Percentiles rank a stretch among this genome's conserved stretches.
Conservation (phyloP, 2,329 filamentous ascomycete genomes). For the Calonectria crousiana region DNA sequence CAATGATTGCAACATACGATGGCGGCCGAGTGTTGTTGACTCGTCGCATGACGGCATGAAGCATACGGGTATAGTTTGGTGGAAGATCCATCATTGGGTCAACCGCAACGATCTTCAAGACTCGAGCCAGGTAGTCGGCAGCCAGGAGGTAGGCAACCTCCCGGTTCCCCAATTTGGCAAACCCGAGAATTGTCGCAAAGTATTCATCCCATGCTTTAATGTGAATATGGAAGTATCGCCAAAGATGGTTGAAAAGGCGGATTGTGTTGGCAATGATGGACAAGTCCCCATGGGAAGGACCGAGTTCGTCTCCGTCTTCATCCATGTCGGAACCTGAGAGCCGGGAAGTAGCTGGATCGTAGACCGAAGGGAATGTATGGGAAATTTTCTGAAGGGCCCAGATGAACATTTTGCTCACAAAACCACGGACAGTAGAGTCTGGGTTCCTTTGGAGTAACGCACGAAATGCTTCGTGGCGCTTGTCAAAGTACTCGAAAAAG, state of each 20-base stretch:
- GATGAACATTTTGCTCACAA: slow-evolving; percentile 64
- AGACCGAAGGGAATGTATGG: slow-evolving; percentile 58
- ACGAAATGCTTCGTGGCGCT: slow-evolving; percentile 68
- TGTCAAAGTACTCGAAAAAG: slow-evolving; percentile 71
- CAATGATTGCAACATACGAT: slow-evolving; percentile 66
- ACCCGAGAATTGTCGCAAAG: slow-evolving; percentile 77
- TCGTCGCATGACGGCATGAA: slow-evolving; percentile 64
- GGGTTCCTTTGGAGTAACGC: slow-evolving; percentile 74
- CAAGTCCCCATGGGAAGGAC: not conserved
- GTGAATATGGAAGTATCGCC: slow-evolving; percentile 71
- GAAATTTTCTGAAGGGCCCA: slow-evolving; percentile 66
- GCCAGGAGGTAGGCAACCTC: slow-evolving; percentile 72
- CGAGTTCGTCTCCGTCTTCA: slow-evolving; percentile 40
- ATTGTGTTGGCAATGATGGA: slow-evolving; percentile 55
- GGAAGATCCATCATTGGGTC: slow-evolving; percentile 66
- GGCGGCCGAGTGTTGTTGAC: slow-evolving; percentile 61
- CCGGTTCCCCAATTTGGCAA: slow-evolving; percentile 70
- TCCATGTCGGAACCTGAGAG: slow-evolving; percentile 44
- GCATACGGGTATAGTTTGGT: slow-evolving; percentile 67
- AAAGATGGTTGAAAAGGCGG: slow-evolving; percentile 67
- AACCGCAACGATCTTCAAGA: slow-evolving; percentile 71
- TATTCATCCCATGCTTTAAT: slow-evolving; percentile 81
- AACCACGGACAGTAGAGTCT: slow-evolving; percentile 66
- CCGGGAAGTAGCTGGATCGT: slow-evolving; percentile 48
- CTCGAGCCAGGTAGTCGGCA: slow-evolving; percentile 69